Conservation (phyloP, 495 filamentous ascomycete species). For the Penicillium maclennaniae region DNA sequence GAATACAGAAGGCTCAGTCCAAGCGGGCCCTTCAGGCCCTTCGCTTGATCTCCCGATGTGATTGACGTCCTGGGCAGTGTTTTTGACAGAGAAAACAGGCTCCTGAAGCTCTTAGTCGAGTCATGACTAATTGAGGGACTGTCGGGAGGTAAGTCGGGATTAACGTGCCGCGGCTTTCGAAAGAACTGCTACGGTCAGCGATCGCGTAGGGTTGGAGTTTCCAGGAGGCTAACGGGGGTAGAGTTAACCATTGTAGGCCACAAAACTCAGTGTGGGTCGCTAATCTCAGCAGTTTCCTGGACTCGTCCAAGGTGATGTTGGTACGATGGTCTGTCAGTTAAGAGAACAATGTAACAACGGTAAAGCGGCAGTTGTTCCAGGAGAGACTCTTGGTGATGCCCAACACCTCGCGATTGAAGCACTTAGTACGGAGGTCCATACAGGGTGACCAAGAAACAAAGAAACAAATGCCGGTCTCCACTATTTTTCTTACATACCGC, state of each 20-base stretch:
- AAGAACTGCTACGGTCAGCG: not conserved
- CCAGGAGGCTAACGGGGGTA: not conserved
- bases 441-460: no score
- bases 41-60: not conserved
- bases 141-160: not conserved
- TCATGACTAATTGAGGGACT: not conserved
- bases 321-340: not conserved
- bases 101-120: not conserved
- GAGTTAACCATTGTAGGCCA: not conserved
- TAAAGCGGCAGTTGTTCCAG: not conserved
- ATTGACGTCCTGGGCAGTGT: not conserved
- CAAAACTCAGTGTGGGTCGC: not conserved
- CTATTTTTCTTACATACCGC: no score
- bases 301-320: not conserved
- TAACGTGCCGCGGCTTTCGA: not conserved
- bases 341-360: not conserved
- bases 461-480: no score
- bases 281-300: not conserved
- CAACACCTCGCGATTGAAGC: not conserved
- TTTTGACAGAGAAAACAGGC: not conserved
- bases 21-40: not conserved
- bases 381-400: not conserved
- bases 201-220: not conserved
- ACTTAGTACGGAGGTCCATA: not conserved
- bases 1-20: slow-evolving; percentile 8